phyloP scores from a whole-genome alignment of 1,139 yeast genomes.

The Saccharomycopsis hybrid region DNA sequence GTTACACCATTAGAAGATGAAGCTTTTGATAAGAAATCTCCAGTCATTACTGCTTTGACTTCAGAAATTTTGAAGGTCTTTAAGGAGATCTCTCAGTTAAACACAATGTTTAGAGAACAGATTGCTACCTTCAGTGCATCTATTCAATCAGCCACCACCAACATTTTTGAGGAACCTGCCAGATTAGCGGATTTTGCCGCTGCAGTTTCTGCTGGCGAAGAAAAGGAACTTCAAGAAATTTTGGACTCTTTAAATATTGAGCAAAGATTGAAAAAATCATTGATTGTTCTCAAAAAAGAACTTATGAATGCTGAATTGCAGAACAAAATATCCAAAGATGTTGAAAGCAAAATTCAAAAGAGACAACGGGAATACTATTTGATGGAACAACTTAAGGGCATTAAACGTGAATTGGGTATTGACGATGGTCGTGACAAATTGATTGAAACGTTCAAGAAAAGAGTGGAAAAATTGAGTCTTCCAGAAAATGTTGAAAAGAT shows the following conservation, averaged over 20 bases:
- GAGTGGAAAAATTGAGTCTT: slow-evolving; percentile 64
- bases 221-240: slow-evolving; percentile 59
- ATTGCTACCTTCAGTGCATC: slow-evolving; percentile 66
- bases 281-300: slow-evolving; percentile 76
- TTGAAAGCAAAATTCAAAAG: slow-evolving; percentile 58
- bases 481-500: slow-evolving; percentile 82
- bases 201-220: slow-evolving; percentile 66
- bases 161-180: slow-evolving; percentile 71
- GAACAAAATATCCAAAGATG: slow-evolving; percentile 57
- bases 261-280: slow-evolving; percentile 66
- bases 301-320: slow-evolving; percentile 64
- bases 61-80: slow-evolving; percentile 60
- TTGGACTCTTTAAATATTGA: slow-evolving; percentile 69
- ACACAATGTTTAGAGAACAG: slow-evolving; percentile 58
- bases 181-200: slow-evolving; percentile 74
- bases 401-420: slow-evolving; percentile 84
- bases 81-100: slow-evolving; percentile 52
- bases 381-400: slow-evolving; percentile 65
- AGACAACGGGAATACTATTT: slow-evolving; percentile 62
- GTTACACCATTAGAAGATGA: slow-evolving; percentile 67
- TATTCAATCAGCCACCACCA: slow-evolving; percentile 53
- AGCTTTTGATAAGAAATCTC: slow-evolving; percentile 67
- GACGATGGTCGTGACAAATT: slow-evolving; percentile 83
- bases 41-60: slow-evolving; percentile 69
- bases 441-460: slow-evolving; percentile 69